A percentile compares a stretch with the other conserved stretches of the same genome.
Conservation (phyloP, 345 rosid genomes). For the Diplotaxis tenuifolia region DNA sequence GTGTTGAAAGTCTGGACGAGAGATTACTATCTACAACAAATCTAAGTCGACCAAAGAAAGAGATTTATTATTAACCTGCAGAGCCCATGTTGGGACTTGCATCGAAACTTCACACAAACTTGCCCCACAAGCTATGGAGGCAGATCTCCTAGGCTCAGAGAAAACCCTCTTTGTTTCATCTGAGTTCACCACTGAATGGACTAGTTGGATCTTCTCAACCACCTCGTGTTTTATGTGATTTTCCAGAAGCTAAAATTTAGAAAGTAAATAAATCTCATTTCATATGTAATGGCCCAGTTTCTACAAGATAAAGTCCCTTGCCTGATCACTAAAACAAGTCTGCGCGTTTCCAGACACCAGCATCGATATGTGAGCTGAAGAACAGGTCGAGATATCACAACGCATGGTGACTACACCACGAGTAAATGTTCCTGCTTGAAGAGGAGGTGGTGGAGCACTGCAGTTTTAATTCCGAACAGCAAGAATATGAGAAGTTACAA, state of each 20-base stretch:
- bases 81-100: conserved; percentile 97
- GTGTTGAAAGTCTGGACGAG: too few species aligned
- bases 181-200: conserved; percentile 54
- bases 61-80: conserved; percentile 67
- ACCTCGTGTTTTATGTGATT: conserved; percentile 93
- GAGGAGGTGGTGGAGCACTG: conserved; percentile 99
- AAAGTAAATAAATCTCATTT: conserved; percentile 21
- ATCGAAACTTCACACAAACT: conserved; percentile 88
- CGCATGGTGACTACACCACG: conserved; percentile 99
- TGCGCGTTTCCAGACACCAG: conserved; percentile 98
- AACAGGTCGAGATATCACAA: conserved; percentile 90
- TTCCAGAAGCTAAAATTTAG: conserved; percentile 71
- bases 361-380: conserved; percentile 86
- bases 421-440: conserved; percentile 97
- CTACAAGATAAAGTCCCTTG: conserved; percentile 33
- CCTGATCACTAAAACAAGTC: conserved; percentile 98
- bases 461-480: conserved; percentile 29
- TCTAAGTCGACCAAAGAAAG: neutral
- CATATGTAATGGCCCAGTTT: neutral
- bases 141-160: conserved; percentile 84
- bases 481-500: neutral
- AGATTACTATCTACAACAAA: neutral
- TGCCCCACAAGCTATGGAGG: conserved; percentile 93
- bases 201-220: conserved; percentile 73
- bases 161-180: conserved; percentile 53